Base-by-base conservation (phyloP, 495 filamentous ascomycete species). In the Penicillium paradoxum region DNA sequence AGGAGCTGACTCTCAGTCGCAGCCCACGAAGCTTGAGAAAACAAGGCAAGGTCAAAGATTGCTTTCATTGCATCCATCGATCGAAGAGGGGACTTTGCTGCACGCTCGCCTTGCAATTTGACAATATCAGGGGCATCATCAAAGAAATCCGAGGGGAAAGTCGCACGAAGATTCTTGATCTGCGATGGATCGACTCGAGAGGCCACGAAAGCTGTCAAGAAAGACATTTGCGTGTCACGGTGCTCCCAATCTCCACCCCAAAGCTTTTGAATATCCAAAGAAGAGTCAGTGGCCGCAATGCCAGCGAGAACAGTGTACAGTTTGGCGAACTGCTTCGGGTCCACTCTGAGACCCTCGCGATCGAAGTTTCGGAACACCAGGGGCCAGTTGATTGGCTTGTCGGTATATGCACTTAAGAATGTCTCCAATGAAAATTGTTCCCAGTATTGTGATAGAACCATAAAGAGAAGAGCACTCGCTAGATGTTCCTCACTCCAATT, bases 241-340 rank as follows among this genome's bases (percentile, higher is more conserved):
- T 95, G 78, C 42, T 88, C 81, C 93, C 95, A 97, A 40, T 83
- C 78, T 30, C 91, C 92, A 52, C 91, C 90, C 93, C 92, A 97
- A 21, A 99, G 78, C 33, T 77, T 80, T 66, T 95, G 87, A 40
- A 96, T 82, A 67, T 95, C 84, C 62, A 87, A 77, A 48, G 64
- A 77, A 24, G 70, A 59, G 36, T 84, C 79, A 21, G 85, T 81
- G 40, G 70, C 74, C 33, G 88, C 87, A 48, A 88, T 73, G 1
- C 83, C 83, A 25, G 88, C 71, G 22, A 99, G 73, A 15, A 85
- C 87, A 47, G 85, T 75, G 67, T 90, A 92, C 11, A 99, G 68
- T 25, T 80, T 81, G 30, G 90, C 70, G 53, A 99, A 95, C 54
- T 96, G 93, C 15, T 77, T 73, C 21, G 85, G 79, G 6, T 88